These are phyloP conservation scores for Saprolegnia parasitica DNA, from an alignment of 352 stramenopile species.

Conservation along the genomic window DNA sequence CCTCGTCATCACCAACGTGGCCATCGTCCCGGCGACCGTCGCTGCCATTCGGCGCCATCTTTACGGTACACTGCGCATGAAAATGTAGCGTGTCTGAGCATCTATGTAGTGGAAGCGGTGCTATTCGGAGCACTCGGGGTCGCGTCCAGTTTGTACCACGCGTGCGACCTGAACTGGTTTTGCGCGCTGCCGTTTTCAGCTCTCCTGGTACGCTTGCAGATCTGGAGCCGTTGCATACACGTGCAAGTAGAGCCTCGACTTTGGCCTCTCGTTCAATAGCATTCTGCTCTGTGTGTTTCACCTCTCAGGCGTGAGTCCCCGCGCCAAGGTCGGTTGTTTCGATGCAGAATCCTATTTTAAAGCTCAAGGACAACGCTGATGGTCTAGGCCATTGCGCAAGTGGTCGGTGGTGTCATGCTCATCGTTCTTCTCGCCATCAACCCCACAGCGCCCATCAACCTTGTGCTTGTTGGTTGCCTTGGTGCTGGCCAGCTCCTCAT, in stretches of 20 bases:
- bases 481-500: slow-evolving; percentile 18
- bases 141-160: slow-evolving; percentile 20
- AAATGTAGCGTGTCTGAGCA: not conserved
- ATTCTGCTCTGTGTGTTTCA: slow-evolving; percentile 23
- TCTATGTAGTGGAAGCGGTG: slow-evolving; percentile 18
- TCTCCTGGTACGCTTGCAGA: slow-evolving; percentile 3
- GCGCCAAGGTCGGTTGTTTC: slow-evolving; percentile 8
- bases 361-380: too few species aligned
- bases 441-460: slow-evolving; percentile 14
- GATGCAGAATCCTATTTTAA: too few species aligned
- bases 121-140: slow-evolving; percentile 17
- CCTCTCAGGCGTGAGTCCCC: slow-evolving; percentile 15
- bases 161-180: slow-evolving; percentile 26
- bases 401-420: slow-evolving; percentile 5
- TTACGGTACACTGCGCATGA: slow-evolving; percentile 10
- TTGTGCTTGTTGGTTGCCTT: slow-evolving; percentile 10
- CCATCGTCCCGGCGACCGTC: slow-evolving; percentile 1
- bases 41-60: not conserved
- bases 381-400: slow-evolving; percentile 17
- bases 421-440: slow-evolving; percentile 15
- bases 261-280: slow-evolving; percentile 25
- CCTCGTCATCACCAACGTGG: slow-evolving; percentile 22
- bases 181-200: slow-evolving; percentile 13
- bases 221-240: not conserved
- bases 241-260: slow-evolving; percentile 19